Evolutionary conservation across 345 rosid species (phyloP), one percentile per base, ranked within the genome.

Genomic region (Reutealis trisperma): DNA sequence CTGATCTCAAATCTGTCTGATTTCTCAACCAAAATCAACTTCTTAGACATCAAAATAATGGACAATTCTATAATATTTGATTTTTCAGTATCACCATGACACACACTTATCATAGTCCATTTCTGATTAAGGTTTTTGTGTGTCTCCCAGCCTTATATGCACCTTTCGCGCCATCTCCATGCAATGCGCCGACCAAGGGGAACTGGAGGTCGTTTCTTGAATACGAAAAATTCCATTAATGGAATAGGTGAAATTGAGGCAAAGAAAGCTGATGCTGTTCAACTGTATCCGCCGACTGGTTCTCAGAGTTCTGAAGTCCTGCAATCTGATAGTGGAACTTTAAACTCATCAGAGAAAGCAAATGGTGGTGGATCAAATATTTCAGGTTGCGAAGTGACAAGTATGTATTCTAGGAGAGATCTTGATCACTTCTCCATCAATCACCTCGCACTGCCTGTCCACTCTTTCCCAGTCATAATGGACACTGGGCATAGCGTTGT

Each of bases 151-250:
- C 93, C 94, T 25, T 96, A 91, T 76, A 92, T 90, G 97, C 99
- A 96, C 74, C 71, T 88, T 18, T 96, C 99, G 0, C 94, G 99
- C 70, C 98, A 93, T 83, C 94, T 90, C 55, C 98, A 96, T 72
- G 99, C 99, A 71, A 81, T 96, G 90, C 97, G 98, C 62, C 94
- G 97, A 62, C 98, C 97, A 67, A 91, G 99, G 84, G 99, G 99
- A 71, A 88, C 86, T 0, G 98, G 99, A 15, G 99, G 99, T n/a
- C 93, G 99, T 69, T 96, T 96, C 89, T 77, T 96, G 90, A 96
- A 93, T 80, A 72, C 89, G 0, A 92, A 87, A 80, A 79, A 34
- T 67, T 55, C 30, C 41, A 76, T 76, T 66, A 41, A 55, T 21
- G 86, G 60, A 21, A 82, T 79, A 73, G 84, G 71, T 4, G 86